A percentile compares a stretch with the other conserved stretches of the same genome.
Conservation (phyloP, 2,329 filamentous ascomycete species). For the Colletotrichum shisoi region DNA sequence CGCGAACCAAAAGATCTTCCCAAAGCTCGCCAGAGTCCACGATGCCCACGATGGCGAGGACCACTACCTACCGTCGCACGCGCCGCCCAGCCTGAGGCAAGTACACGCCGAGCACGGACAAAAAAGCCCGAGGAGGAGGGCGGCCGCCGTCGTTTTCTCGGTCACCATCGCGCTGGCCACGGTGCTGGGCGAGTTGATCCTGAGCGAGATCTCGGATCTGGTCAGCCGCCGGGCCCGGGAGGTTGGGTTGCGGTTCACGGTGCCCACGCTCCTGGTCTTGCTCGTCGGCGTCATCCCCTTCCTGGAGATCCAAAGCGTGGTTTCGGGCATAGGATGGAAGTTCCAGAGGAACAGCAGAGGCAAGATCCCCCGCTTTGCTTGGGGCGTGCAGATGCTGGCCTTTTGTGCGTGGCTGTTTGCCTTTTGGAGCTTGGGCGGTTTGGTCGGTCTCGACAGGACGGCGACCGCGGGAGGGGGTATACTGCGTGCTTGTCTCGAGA, state of each 20-base stretch:
- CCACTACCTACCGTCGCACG: conserved; percentile 68
- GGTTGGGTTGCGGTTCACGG: conserved; percentile 72
- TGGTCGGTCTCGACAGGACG: conserved; percentile 56
- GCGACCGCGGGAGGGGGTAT: conserved; percentile 45
- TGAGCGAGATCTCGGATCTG: conserved; percentile 83
- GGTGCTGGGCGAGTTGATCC: conserved; percentile 79
- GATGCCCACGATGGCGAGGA: conserved; percentile 64
- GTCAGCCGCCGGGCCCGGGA: conserved; percentile 73
- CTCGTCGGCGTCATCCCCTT: conserved; percentile 80
- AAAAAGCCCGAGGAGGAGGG: conserved; percentile 59
- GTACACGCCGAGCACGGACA: conserved; percentile 66
- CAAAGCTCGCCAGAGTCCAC: conserved; percentile 69
- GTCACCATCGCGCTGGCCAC: conserved; percentile 78
- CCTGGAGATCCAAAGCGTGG: conserved; percentile 75
- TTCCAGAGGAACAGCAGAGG: conserved; percentile 67
- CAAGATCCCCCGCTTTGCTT: conserved; percentile 65
- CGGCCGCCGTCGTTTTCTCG: conserved; percentile 73
- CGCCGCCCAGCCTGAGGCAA: conserved; percentile 66
- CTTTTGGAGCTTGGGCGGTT: conserved; percentile 79
- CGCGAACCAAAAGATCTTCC: conserved; percentile 74
- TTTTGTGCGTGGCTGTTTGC: conserved; percentile 73
- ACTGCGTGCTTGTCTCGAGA: conserved; percentile 65
- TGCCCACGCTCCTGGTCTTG: conserved; percentile 74
- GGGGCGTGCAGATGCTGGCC: conserved; percentile 68
- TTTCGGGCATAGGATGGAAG: conserved; percentile 66